Evolutionary conservation across 495 filamentous ascomycete species (phyloP).

Genomic region (Penicillium pulvis): DNA sequence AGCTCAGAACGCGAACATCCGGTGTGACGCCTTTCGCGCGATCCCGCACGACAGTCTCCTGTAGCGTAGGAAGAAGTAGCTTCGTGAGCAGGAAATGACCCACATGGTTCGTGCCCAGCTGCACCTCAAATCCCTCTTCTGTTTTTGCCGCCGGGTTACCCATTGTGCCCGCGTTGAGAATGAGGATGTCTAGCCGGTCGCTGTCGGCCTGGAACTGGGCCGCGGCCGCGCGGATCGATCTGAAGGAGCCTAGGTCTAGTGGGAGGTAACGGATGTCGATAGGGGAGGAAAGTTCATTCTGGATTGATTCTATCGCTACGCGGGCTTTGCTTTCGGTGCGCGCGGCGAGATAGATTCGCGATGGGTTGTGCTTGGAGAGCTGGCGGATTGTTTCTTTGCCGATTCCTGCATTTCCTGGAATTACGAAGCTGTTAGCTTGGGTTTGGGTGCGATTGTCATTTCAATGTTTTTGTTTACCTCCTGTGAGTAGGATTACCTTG

Average conservation of each 20-base stretch:
- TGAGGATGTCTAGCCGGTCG: slow-evolving; percentile 61
- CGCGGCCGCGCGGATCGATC: slow-evolving; percentile 52
- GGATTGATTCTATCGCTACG: slow-evolving; percentile 53
- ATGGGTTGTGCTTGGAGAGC: slow-evolving; percentile 60
- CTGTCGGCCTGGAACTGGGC: slow-evolving; percentile 46
- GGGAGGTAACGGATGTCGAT: slow-evolving; percentile 51
- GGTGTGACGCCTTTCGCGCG: slow-evolving; percentile 24
- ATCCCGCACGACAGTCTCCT: slow-evolving; percentile 42
- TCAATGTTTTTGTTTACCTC: slow-evolving; percentile 37
- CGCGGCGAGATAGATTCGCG: slow-evolving; percentile 64
- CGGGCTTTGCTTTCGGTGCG: slow-evolving; percentile 56
- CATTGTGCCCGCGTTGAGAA: slow-evolving; percentile 62
- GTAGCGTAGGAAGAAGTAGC: slow-evolving; percentile 61
- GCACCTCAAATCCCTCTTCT: slow-evolving; percentile 78
- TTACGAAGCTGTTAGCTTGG: slow-evolving; percentile 1
- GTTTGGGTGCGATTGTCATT: too few relatives aligned
- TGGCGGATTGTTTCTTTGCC: slow-evolving; percentile 65
- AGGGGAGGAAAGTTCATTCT: slow-evolving; percentile 40
- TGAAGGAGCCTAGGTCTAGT: slow-evolving; percentile 55
- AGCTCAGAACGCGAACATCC: slow-evolving; percentile 29
- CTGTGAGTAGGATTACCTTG: slow-evolving; percentile 65
- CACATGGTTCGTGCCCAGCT: slow-evolving; percentile 64
- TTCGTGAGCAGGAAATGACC: slow-evolving; percentile 61
- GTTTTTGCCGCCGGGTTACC: slow-evolving; percentile 52
- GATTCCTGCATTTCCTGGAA: slow-evolving; percentile 63